Evolutionary conservation across 345 rosid genomes (phyloP).

Genomic region (Salix caprea): DNA sequence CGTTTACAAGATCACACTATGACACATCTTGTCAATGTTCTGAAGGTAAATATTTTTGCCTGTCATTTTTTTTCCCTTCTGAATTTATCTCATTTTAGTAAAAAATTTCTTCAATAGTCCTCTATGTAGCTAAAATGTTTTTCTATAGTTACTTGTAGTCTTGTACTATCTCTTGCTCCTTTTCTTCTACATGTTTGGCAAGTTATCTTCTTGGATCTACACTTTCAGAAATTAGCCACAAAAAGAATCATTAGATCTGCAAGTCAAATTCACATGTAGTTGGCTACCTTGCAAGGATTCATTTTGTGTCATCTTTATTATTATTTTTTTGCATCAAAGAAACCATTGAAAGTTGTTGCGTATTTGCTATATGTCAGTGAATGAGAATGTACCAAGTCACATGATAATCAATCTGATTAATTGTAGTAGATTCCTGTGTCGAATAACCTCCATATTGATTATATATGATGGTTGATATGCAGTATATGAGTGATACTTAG

Average conservation of each 20-base stretch:
- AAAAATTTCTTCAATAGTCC: background rate
- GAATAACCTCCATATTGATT: background rate
- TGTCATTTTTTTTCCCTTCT: constrained; percentile 2
- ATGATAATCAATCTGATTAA: background rate
- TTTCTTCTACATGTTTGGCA: background rate
- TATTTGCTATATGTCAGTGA: background rate
- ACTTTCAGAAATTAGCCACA: background rate
- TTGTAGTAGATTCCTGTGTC: background rate
- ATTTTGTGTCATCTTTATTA: background rate
- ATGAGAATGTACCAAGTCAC: background rate
- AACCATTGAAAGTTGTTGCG: background rate
- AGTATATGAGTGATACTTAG: no score
- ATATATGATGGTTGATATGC: background rate
- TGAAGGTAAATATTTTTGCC: constrained; percentile 49
- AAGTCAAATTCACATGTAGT: background rate
- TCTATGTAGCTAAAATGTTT: background rate
- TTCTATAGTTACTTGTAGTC: background rate
- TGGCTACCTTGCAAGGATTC: background rate
- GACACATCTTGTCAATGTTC: constrained; percentile 50
- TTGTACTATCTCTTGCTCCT: background rate
- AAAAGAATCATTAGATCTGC: background rate
- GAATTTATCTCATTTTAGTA: background rate
- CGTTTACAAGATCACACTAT: constrained; percentile 73
- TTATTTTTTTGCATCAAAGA: background rate
- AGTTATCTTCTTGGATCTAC: constrained; percentile 2